These are phyloP conservation scores for Fraxinus anomala DNA, from an alignment of 257 asterid species.

Conservation along the genomic window DNA sequence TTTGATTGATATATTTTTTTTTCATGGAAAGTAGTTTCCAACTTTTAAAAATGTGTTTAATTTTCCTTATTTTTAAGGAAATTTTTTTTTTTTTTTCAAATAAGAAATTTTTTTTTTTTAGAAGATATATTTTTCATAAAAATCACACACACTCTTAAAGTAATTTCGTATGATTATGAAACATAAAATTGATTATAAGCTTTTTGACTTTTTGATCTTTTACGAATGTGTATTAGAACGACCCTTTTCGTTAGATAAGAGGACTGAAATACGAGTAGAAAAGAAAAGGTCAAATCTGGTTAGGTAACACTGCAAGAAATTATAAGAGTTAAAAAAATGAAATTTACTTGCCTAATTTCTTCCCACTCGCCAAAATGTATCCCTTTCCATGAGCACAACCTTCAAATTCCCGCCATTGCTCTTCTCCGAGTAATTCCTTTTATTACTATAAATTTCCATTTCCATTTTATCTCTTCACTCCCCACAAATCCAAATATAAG, in stretches of 20 bases:
- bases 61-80: no score
- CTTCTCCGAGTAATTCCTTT: slow-evolving; percentile 12
- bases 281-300: background rate
- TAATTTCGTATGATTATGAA: no score
- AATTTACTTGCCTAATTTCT: background rate
- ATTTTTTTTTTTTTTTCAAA: no score
- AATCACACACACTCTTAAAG: no score
- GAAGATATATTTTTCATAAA: no score
- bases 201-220: no score
- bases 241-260: background rate
- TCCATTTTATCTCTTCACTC: background rate
- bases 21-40: no score
- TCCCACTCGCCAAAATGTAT: slow-evolving; percentile 48
- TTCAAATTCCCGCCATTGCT: slow-evolving; percentile 60
- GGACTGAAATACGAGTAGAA: background rate
- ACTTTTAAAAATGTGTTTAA: no score
- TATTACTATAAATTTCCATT: background rate
- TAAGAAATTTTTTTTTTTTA: no score
- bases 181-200: no score
- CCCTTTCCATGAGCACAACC: slow-evolving; percentile 11
- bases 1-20: no score
- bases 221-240: no score
- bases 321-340: background rate
- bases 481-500: background rate
- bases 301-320: background rate